Base-by-base conservation (phyloP, 805 yeast genomes). In the Lipomyces mesembrius region DNA sequence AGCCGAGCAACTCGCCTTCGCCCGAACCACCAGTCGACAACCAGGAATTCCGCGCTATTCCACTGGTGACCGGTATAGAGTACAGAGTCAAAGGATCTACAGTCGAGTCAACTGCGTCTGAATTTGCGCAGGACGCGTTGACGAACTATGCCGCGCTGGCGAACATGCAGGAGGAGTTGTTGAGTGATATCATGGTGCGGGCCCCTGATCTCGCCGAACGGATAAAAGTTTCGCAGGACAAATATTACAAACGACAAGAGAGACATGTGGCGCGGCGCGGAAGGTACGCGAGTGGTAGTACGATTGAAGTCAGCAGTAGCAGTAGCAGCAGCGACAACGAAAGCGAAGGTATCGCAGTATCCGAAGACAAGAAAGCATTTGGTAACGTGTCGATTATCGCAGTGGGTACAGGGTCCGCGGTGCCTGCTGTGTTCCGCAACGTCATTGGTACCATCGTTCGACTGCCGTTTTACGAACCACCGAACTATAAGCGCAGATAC, bases 381-480 rank as follows among this genome's bases (percentile, higher is more conserved):
- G 25, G 29, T 5, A 64, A 67, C 43, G 88, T 88, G 0, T 92
- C 91, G 73, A 78, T 88, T 0, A 80, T 90, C 9, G 89, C 97
- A 0, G 77, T 94, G 7, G 99, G 99, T 2, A 95, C 99, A 0
- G 98, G 98, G 0, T 88, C 96, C 43, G 95, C 98, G 0, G 77
- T 91, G 39, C 99, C 99, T 0, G 87, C 97, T 0, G 85, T 86
- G 66, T 85, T 87, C 72, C 83, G 98, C 72, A 95, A 95, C 75
- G 99, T 95, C 1, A 84, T 90, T 17, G 89, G 95, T 0, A 90
- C 91, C 22, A 76, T 92, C 29, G 82, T 95, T 1, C 84, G 97
- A 68, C 72, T 92, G 0, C 97, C 97, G 17, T 63, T 61, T 22
- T 64, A 60, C 43, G 32, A 46, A 35, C 20, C 17, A 53, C n/a